Evolutionary conservation across 169 alveolate genomes (phyloP), one percentile per base, ranked within the genome.

Genomic region (Cryptosporidium bovis): DNA sequence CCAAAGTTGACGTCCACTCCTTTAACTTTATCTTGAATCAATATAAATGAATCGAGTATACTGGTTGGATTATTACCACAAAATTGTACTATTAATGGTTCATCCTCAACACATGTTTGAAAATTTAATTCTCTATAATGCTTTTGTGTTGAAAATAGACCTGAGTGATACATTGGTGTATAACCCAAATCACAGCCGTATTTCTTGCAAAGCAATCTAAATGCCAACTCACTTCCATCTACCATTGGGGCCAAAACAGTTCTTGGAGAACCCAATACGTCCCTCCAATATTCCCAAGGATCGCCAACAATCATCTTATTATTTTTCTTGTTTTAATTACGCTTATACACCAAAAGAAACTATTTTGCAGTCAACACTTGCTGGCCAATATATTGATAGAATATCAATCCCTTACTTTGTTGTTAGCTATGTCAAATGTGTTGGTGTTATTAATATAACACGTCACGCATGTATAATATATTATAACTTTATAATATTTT

Each of bases 1-100:
- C 98, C 98, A 55, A 95, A 87, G 92, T 96, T 96, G 33, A 96
- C 66, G 91, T 96, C 98, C n/a, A 96, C 95, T 44, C 97, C 98
- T 29, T 94, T 94, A 53, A 95, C 96, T 50, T 95, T 91, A 58
- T 94, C 92, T 84, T 96, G 94, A n/a, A 96, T 93, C 71, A 60
- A 91, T 65, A 91, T 89, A 12, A 97, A 95, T 65, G 98, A 97
- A 65, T 83, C 77, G 56, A 95, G 68, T 65, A 96, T 50, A 29
- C 71, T 65, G 40, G 91, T 93, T 3, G 98, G 96, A 90, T 95
- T 95, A 91, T 96, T 92, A 7, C 97, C 98, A 62, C 97, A 94
- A 82, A 96, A 93, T 83, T 96, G 97, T 31, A 96, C 97, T 82
- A 95, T 90, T 50, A 96, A 90, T 44, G 87, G 87, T 33, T 77